phyloP scores from a whole-genome alignment of 164 flowering plant species.

The Chimonanthus salicifolius region DNA sequence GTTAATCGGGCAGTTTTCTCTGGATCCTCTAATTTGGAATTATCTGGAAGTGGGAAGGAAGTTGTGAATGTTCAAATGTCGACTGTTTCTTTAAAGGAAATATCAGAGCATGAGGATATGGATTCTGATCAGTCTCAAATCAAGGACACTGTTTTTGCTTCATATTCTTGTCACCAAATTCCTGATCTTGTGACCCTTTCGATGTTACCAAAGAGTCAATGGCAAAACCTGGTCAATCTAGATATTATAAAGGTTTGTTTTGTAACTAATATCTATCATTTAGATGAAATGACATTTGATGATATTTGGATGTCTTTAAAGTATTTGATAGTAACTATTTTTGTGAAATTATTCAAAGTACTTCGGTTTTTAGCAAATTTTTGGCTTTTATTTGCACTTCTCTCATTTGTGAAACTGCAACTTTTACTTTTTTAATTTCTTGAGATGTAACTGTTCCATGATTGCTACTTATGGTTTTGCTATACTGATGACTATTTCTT shows the following conservation, averaged over 20 bases:
- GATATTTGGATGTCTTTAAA: neutral
- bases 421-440: too few relatives aligned
- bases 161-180: conserved; percentile 35
- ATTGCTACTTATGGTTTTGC: neutral
- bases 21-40: conserved; percentile 48
- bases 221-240: conserved; percentile 90
- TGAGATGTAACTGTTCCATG: neutral
- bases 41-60: conserved; percentile 76
- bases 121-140: conserved; percentile 23
- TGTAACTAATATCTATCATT: neutral
- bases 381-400: neutral
- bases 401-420: too few relatives aligned
- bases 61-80: conserved; percentile 67
- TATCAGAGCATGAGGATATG: conserved; percentile 22
- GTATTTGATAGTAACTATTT: neutral
- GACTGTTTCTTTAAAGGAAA: conserved; percentile 45
- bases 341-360: neutral
- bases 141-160: conserved; percentile 9
- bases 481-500: neutral
- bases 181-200: conserved; percentile 97
- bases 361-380: neutral
- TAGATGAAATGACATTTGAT: neutral
- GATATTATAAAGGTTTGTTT: conserved; percentile 77
- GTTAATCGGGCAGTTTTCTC: conserved; percentile 87
- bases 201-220: conserved; percentile 88